phyloP scores from a whole-genome alignment of 2,329 filamentous ascomycete species.

The Endoconidiophora laricicola region DNA sequence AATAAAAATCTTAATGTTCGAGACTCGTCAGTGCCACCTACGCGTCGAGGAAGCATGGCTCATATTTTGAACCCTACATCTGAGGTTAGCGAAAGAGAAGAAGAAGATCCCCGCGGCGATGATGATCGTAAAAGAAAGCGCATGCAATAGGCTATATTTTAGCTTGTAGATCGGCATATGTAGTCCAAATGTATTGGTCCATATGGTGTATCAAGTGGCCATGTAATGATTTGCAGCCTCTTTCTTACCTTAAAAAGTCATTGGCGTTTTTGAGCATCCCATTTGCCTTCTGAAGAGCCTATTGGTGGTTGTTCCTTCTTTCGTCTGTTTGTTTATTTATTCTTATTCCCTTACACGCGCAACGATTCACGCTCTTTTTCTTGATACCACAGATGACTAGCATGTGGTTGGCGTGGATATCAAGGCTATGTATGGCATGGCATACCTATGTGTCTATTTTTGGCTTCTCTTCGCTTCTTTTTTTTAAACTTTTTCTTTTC shows the following conservation, averaged over 20 bases:
- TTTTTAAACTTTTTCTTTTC: neutral
- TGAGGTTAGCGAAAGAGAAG: conserved; percentile 32
- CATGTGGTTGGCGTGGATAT: too few relatives aligned
- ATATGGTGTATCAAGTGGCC: too few relatives aligned
- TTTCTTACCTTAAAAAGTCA: too few relatives aligned
- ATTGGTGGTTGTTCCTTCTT: too few relatives aligned
- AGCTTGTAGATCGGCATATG: too few relatives aligned
- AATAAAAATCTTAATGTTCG: conserved; percentile 33
- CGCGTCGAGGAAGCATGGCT: conserved; percentile 42
- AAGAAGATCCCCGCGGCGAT: conserved; percentile 40
- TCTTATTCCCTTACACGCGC: neutral
- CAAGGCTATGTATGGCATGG: too few relatives aligned
- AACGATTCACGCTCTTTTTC: neutral
- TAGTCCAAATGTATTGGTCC: too few relatives aligned
- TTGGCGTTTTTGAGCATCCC: too few relatives aligned
- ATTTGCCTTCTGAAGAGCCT: too few relatives aligned
- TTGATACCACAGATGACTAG: too few relatives aligned
- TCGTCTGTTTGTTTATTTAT: neutral
- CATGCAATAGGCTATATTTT: conserved; percentile 24
- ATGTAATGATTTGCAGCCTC: too few relatives aligned
- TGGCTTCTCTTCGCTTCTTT: neutral
- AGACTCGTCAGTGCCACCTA: conserved; percentile 40
- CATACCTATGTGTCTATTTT: too few relatives aligned
- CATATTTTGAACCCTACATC: conserved; percentile 46
- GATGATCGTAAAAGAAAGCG: conserved; percentile 47